Evolutionary conservation across 2,329 filamentous ascomycete species (phyloP).

Genomic region (Fusarium sacchari): DNA sequence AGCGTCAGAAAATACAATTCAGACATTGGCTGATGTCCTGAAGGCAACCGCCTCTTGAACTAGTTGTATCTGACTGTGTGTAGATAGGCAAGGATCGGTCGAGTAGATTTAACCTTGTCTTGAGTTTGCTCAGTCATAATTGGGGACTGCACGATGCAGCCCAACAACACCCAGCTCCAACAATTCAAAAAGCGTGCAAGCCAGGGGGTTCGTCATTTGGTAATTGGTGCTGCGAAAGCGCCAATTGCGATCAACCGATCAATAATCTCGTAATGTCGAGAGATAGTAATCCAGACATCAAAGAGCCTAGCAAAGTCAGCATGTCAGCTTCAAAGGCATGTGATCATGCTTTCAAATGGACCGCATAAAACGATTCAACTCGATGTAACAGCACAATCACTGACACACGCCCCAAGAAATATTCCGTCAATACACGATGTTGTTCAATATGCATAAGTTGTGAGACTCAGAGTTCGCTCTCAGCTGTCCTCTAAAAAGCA

Average conservation of each 20-base stretch:
- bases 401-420: neutral
- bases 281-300: slow-evolving; percentile 2
- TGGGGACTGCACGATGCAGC: neutral
- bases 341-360: slow-evolving; percentile 1
- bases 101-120: slow-evolving; percentile 2
- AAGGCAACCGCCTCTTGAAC: neutral
- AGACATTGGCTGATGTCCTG: slow-evolving; percentile 8
- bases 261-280: neutral
- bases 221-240: neutral
- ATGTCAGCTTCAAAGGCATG: slow-evolving; percentile 20
- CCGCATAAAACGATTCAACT: slow-evolving; percentile 11
- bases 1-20: slow-evolving; percentile 20
- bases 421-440: neutral
- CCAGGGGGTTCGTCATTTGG: slow-evolving; percentile 4
- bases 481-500: slow-evolving; percentile 5
- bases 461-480: slow-evolving; percentile 17
- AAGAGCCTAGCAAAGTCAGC: slow-evolving; percentile 7
- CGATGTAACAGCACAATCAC: slow-evolving; percentile 15
- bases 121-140: slow-evolving; percentile 1
- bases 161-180: slow-evolving; percentile 8
- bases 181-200: slow-evolving; percentile 22
- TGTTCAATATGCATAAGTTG: slow-evolving; percentile 24
- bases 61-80: slow-evolving; percentile 6
- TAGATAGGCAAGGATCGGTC: slow-evolving; percentile 2
- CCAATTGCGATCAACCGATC: slow-evolving; percentile 8